These are phyloP conservation scores for Sesbania bispinosa DNA, from an alignment of 306 rosid species.

Conservation along the genomic window DNA sequence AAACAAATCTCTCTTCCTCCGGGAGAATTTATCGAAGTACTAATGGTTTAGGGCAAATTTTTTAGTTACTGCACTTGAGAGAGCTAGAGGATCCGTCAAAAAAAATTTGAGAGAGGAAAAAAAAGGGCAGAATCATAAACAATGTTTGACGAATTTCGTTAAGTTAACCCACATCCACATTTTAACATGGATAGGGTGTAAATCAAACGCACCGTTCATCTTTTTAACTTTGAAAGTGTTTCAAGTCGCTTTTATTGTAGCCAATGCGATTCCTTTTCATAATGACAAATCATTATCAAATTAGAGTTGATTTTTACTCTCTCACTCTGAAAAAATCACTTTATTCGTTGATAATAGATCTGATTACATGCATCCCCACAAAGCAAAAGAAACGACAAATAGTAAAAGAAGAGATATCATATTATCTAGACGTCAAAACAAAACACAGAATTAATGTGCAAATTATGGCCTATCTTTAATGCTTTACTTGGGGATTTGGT, in stretches of 20 bases:
- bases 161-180: no score
- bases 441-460: not conserved
- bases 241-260: slow-evolving; percentile 16
- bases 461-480: slow-evolving; percentile 4
- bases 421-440: not conserved
- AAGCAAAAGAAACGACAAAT: slow-evolving; percentile 23
- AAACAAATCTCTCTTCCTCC: no score
- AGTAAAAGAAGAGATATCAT: not conserved
- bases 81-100: no score
- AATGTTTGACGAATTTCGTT: no score
- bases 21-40: no score
- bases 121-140: no score
- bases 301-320: not conserved
- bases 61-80: no score
- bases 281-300: slow-evolving; percentile 23
- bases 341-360: slow-evolving; percentile 8
- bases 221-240: not conserved
- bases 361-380: slow-evolving; percentile 9
- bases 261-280: slow-evolving; percentile 29
- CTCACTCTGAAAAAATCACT: not conserved
- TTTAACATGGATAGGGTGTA: no score
- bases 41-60: no score
- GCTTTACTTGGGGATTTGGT: slow-evolving; percentile 1
- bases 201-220: not conserved
- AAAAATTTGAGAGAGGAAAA: no score